A percentile compares a stretch with the other conserved stretches of the same genome.
These are phyloP conservation scores for Dysphania ambrosioides DNA, from an alignment of 148 eudicot species.

Conservation along the genomic window DNA sequence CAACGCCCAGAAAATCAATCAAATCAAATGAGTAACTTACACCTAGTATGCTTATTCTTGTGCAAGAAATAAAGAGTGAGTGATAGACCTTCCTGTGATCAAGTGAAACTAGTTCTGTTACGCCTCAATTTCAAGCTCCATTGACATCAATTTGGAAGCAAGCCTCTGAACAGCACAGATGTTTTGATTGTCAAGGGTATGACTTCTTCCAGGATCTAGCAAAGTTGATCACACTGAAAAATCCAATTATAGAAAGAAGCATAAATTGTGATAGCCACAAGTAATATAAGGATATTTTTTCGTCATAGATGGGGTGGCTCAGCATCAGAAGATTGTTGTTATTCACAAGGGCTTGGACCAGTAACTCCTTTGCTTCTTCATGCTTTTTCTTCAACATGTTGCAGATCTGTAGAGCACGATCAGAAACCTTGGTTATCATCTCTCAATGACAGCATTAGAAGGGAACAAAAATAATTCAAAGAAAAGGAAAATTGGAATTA, in stretches of 20 bases:
- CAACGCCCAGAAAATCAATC: background rate
- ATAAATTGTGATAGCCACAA: background rate
- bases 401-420: conserved; percentile 53
- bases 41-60: background rate
- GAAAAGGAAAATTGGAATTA: background rate
- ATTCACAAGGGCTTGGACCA: conserved; percentile 74
- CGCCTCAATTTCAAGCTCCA: conserved; percentile 25
- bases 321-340: conserved; percentile 84
- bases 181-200: conserved; percentile 51
- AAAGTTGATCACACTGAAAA: background rate
- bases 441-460: background rate
- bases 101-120: background rate
- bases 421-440: background rate
- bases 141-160: conserved; percentile 45
- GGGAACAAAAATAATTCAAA: background rate
- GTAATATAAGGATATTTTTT: conserved; percentile 69
- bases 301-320: conserved; percentile 62
- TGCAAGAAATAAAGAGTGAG: background rate
- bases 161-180: conserved; percentile 48
- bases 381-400: conserved; percentile 76
- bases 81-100: background rate
- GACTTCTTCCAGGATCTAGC: background rate
- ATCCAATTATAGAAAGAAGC: background rate
- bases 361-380: conserved; percentile 89
- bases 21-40: background rate